These are phyloP conservation scores for Globisporangium orthogonon DNA, from an alignment of 352 stramenopile species.

Conservation along the genomic window DNA sequence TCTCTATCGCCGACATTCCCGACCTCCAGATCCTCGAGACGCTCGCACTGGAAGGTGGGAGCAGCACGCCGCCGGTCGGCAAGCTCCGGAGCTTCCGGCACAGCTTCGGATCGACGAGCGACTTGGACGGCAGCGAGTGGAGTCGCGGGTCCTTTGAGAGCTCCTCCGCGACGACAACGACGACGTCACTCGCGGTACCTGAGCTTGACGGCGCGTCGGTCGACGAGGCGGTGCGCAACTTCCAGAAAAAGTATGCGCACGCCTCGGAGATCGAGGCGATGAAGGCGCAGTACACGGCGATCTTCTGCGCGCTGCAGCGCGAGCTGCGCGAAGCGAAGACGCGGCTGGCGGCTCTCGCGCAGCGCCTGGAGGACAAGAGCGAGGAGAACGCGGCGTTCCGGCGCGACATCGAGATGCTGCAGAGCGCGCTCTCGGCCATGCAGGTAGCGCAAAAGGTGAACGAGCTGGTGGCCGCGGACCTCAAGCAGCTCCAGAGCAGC, in stretches of 20 bases:
- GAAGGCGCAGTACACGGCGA: conserved; percentile 48
- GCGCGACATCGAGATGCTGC: conserved; percentile 58
- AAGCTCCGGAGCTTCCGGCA: neutral
- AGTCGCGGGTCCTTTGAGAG: conserved; percentile 9
- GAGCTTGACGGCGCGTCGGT: conserved; percentile 18
- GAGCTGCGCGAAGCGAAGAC: conserved; percentile 55
- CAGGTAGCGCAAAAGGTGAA: conserved; percentile 60
- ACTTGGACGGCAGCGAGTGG: conserved; percentile 6
- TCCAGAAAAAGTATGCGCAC: conserved; percentile 22
- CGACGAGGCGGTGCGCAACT: conserved; percentile 48
- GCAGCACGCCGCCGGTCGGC: conserved; percentile 4
- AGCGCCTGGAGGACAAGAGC: conserved; percentile 48
- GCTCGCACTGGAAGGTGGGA: conserved; percentile 10
- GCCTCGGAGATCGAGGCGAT: conserved; percentile 15
- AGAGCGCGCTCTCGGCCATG: conserved; percentile 52
- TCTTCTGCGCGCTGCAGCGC: conserved; percentile 60
- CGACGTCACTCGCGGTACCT: conserved; percentile 15
- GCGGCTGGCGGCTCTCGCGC: conserved; percentile 35
- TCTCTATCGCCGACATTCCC: conserved; percentile 62
- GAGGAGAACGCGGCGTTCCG: conserved; percentile 55
- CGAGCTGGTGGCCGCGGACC: conserved; percentile 42
- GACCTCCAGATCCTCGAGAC: conserved; percentile 63
- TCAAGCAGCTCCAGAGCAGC: conserved; percentile 30
- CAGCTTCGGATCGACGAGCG: conserved; percentile 12
- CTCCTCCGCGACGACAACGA: neutral